These are phyloP conservation scores for Lactarius evosmus DNA, from an alignment of 768 basidiomycete genomes.

Conservation along the genomic window DNA sequence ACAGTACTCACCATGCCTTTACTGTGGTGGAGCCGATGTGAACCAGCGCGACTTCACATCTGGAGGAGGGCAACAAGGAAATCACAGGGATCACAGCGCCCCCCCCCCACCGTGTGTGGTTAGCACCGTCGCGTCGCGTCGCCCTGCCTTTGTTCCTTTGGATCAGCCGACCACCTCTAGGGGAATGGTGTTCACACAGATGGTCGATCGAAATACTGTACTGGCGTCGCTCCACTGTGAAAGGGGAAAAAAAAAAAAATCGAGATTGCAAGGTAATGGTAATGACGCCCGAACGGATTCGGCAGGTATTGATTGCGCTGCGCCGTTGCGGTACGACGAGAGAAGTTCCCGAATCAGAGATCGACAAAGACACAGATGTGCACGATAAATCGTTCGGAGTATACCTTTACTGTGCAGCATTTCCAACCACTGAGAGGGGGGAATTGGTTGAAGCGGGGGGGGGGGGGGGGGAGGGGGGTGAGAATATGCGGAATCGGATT, in stretches of 20 bases:
- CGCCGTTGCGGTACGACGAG: neutral
- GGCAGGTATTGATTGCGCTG: too few species aligned
- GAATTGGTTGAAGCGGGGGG: too few species aligned
- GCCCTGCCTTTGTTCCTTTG: neutral
- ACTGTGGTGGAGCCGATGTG: neutral
- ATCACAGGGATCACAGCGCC: neutral
- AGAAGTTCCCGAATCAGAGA: neutral
- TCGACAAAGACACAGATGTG: neutral
- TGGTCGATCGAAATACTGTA: neutral
- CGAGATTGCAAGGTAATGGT: neutral
- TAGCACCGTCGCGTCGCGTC: neutral
- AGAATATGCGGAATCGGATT: neutral
- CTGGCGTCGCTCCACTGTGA: neutral
- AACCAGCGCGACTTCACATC: neutral
- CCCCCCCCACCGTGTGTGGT: neutral
- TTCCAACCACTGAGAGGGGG: neutral
- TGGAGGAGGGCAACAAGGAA: neutral
- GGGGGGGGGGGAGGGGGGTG: neutral
- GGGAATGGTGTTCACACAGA: neutral
- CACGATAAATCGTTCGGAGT: neutral
- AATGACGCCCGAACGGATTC: neutral
- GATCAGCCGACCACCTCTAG: neutral
- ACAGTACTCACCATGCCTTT: slow-evolving; percentile 12
- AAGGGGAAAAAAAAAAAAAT: neutral
- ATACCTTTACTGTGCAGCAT: too few species aligned